A percentile compares a stretch with the other conserved stretches of the same genome.
Evolutionary conservation across 768 basidiomycete species (phyloP).

Genomic region (Macrolepiota dolichaula): DNA sequence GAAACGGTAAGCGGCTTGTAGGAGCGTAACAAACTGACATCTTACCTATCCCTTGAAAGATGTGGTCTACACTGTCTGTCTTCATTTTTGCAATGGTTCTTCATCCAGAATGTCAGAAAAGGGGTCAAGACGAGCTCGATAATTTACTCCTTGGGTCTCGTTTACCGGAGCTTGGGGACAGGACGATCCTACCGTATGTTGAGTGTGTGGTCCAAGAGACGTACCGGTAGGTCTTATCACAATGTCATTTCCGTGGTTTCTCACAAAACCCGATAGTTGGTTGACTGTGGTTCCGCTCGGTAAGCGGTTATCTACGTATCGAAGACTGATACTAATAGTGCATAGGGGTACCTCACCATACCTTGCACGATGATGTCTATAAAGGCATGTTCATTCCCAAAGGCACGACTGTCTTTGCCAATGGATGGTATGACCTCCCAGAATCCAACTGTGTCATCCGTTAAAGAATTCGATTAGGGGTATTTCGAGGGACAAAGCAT

Average conservation of each 20-base stretch:
- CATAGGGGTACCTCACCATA: constrained; percentile 57
- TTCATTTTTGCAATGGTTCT: constrained; percentile 68
- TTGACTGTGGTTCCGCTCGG: constrained; percentile 3
- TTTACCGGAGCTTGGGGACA: constrained; percentile 57
- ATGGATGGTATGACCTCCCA: constrained; percentile 45
- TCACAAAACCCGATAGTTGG: neutral
- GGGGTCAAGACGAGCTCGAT: constrained; percentile 68
- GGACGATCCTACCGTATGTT: constrained; percentile 52
- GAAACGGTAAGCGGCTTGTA: neutral
- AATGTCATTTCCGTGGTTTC: constrained; percentile 42
- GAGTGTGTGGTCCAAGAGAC: constrained; percentile 55
- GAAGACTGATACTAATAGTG: neutral
- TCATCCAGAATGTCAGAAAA: constrained; percentile 51
- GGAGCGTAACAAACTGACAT: neutral
- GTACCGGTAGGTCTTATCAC: constrained; percentile 50
- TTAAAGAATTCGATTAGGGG: constrained; percentile 28
- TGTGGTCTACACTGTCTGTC: constrained; percentile 48
- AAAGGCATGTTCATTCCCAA: constrained; percentile 55
- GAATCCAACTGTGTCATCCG: neutral
- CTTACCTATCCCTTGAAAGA: constrained; percentile 27
- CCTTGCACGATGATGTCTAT: constrained; percentile 66
- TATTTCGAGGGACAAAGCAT: constrained; percentile 41
- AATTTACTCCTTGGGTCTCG: constrained; percentile 47
- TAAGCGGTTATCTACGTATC: neutral
- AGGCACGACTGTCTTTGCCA: constrained; percentile 59